These are phyloP conservation scores for Thalassiosira oceanica DNA, from an alignment of 352 stramenopile species.

Conservation along the genomic window DNA sequence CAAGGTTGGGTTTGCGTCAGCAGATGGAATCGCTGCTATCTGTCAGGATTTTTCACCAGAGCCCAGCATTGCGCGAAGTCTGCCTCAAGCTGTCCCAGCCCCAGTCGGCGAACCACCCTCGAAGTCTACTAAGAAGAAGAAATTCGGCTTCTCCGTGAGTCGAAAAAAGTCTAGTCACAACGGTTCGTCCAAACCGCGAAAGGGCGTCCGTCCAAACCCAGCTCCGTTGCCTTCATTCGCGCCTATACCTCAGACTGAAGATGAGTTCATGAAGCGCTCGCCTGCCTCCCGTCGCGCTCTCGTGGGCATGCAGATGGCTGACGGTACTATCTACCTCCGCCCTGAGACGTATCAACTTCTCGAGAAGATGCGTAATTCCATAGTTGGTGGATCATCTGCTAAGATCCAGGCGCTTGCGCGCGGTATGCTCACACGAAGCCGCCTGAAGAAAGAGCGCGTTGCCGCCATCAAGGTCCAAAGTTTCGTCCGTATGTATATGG, in stretches of 20 bases:
- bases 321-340: conserved; percentile 60
- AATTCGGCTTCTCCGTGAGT: conserved; percentile 25
- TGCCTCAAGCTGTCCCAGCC: conserved; percentile 7
- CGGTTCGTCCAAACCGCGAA: not conserved
- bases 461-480: conserved; percentile 42
- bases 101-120: not conserved
- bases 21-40: too few relatives aligned
- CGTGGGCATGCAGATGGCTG: conserved; percentile 62
- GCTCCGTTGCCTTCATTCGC: conserved; percentile 17
- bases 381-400: conserved; percentile 40
- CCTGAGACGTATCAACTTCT: conserved; percentile 41
- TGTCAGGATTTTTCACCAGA: too few relatives aligned
- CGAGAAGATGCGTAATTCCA: conserved; percentile 42
- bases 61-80: not conserved
- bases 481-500: conserved; percentile 31
- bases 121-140: conserved; percentile 26
- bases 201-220: conserved; percentile 6
- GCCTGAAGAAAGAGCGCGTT: conserved; percentile 20
- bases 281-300: conserved; percentile 37
- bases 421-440: conserved; percentile 26
- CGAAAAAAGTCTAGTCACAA: conserved; percentile 20
- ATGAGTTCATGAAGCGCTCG: conserved; percentile 31
- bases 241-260: conserved; percentile 41
- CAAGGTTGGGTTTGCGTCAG: not conserved
- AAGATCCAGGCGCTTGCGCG: conserved; percentile 55